Conservation (phyloP, 805 yeast species). For the Clavispora phyllophila region DNA sequence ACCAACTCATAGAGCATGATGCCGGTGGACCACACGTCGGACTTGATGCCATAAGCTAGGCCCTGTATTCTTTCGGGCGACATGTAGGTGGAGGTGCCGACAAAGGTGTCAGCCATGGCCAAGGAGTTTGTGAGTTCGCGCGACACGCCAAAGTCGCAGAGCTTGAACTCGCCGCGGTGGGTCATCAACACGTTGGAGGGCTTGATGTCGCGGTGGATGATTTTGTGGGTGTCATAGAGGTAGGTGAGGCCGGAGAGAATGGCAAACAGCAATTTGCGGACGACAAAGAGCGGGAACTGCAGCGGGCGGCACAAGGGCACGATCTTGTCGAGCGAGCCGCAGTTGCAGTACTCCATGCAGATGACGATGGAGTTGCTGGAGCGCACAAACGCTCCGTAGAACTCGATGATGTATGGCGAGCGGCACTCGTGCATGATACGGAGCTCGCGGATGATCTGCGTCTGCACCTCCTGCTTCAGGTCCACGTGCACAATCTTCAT, state of each 20-base stretch:
- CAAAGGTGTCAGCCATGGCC: conserved; percentile 86
- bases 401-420: conserved; percentile 77
- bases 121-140: conserved; percentile 88
- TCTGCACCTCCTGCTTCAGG: conserved; percentile 68
- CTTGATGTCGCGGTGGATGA: conserved; percentile 93
- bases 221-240: conserved; percentile 75
- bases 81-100: conserved; percentile 95
- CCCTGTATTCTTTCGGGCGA: conserved; percentile 98
- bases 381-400: conserved; percentile 82
- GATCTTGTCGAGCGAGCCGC: conserved; percentile 86
- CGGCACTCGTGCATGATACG: conserved; percentile 88
- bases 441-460: conserved; percentile 83
- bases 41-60: conserved; percentile 85
- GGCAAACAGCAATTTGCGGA: conserved; percentile 69
- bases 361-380: conserved; percentile 68
- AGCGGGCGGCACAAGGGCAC: conserved; percentile 42
- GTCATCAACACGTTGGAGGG: conserved; percentile 91
- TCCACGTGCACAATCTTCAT: conserved; percentile 84
- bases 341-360: conserved; percentile 94
- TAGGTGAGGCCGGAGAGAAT: conserved; percentile 80
- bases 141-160: conserved; percentile 96
- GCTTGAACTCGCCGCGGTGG: conserved; percentile 78
- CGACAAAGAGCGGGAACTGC: conserved; percentile 53
- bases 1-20: conserved; percentile 85
- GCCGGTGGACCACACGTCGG: conserved; percentile 97